Conservation (phyloP, 257 asterid genomes). For the Solanum pimpinellifolium region DNA sequence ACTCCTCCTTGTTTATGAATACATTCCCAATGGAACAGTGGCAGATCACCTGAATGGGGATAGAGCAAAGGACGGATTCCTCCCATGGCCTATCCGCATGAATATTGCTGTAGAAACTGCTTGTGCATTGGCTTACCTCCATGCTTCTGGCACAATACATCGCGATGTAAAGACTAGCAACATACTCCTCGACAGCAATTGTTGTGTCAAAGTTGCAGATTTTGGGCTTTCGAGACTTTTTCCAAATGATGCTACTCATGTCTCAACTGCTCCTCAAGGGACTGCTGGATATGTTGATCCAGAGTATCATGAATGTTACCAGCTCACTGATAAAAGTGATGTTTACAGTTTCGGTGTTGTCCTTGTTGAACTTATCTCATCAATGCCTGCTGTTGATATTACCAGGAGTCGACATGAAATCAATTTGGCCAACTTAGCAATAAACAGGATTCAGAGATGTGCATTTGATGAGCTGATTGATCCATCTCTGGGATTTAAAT, state of each 20-base stretch:
- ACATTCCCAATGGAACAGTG: conserved; percentile 60
- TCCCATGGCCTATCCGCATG: conserved; percentile 52
- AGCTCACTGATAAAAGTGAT: conserved; percentile 59
- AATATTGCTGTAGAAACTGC: conserved; percentile 70
- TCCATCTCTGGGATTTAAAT: conserved; percentile 32
- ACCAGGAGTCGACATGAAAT: conserved; percentile 58
- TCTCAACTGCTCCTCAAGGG: conserved; percentile 85
- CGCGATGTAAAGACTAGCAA: conserved; percentile 68
- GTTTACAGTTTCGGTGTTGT: conserved; percentile 83
- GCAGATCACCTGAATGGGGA: conserved; percentile 62
- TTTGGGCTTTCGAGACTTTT: conserved; percentile 67
- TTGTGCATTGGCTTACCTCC: conserved; percentile 56
- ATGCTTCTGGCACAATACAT: conserved; percentile 52
- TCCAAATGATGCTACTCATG: conserved; percentile 50
- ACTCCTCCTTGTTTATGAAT: conserved; percentile 75
- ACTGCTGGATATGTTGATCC: conserved; percentile 85
- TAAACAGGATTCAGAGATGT: conserved; percentile 43
- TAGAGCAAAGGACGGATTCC: conserved; percentile 22
- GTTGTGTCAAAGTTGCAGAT: conserved; percentile 67
- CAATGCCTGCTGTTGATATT: conserved; percentile 71
- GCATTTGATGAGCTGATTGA: conserved; percentile 65
- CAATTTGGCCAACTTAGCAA: conserved; percentile 52
- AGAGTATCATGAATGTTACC: conserved; percentile 64
- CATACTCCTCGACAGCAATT: conserved; percentile 53
- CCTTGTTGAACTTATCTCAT: conserved; percentile 62